Conservation (phyloP, 768 basidiomycete species). For the Chiua virens region DNA sequence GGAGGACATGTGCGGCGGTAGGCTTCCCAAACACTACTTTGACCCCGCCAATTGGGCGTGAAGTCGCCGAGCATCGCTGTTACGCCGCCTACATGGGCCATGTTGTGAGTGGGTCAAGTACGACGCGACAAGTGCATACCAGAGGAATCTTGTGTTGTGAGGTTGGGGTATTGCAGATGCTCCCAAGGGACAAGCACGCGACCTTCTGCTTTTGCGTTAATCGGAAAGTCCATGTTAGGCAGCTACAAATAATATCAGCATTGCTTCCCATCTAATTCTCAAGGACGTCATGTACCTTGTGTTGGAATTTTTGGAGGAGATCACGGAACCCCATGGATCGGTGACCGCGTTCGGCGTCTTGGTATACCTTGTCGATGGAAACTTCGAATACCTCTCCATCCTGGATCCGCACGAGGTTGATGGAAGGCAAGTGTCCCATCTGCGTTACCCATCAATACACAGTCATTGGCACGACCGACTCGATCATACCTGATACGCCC, state of each 20-base stretch:
- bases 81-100: conserved; percentile 42
- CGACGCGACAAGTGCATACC: conserved; percentile 21
- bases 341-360: conserved; percentile 69
- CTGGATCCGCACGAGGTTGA: conserved; percentile 82
- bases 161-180: conserved; percentile 68
- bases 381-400: conserved; percentile 61
- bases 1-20: conserved; percentile 92
- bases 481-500: conserved; percentile 52
- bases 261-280: not conserved
- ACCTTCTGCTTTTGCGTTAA: conserved; percentile 93
- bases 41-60: conserved; percentile 79
- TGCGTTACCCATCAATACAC: conserved; percentile 29
- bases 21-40: conserved; percentile 91
- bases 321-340: conserved; percentile 73
- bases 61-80: conserved; percentile 63
- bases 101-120: not conserved
- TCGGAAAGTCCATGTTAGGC: conserved; percentile 92
- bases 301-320: conserved; percentile 72
- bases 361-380: conserved; percentile 52
- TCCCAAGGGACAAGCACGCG: conserved; percentile 95
- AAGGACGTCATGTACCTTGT: conserved; percentile 46
- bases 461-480: not conserved
- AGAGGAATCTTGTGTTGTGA: conserved; percentile 46
- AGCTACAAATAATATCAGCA: conserved; percentile 44
- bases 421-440: conserved; percentile 77